Percentiles rank a stretch among this genome's conserved stretches.
phyloP scores from a whole-genome alignment of 441 rosid species.

The Rhodomyrtus psidioides region DNA sequence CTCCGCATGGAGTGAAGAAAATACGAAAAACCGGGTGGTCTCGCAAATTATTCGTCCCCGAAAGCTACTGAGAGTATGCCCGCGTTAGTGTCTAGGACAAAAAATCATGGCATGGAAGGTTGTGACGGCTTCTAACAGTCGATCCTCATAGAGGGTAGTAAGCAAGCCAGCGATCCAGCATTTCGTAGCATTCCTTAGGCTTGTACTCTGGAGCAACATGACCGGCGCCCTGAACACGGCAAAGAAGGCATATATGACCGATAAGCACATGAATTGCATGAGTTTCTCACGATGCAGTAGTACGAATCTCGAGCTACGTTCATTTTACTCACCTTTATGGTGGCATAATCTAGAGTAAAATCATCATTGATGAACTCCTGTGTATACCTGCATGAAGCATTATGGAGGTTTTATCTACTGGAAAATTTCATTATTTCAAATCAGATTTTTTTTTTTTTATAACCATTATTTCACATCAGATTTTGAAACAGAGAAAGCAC shows the following conservation, averaged over 20 bases:
- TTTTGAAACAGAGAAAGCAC: background rate
- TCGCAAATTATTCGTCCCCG: background rate
- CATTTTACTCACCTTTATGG: slow-evolving; percentile 12
- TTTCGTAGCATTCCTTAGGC: slow-evolving; percentile 9
- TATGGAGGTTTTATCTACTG: background rate
- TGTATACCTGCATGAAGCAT: slow-evolving; percentile 13
- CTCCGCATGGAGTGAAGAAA: background rate
- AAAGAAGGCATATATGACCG: background rate
- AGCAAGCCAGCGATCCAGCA: slow-evolving; percentile 14
- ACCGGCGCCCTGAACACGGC: slow-evolving; percentile 12
- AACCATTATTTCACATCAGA: background rate
- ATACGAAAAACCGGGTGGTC: background rate
- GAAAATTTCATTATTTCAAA: background rate
- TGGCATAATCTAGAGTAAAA: slow-evolving; percentile 11
- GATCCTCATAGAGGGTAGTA: slow-evolving; percentile 5
- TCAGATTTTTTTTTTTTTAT: too few species aligned
- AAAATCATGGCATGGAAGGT: background rate
- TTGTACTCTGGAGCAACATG: slow-evolving; percentile 24
- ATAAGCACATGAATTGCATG: background rate
- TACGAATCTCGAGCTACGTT: background rate
- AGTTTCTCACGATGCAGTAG: background rate
- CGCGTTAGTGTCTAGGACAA: background rate
- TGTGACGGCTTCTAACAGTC: background rate
- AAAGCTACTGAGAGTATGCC: background rate
- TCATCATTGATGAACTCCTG: slow-evolving; percentile 7